These are phyloP conservation scores for Eucommia ulmoides DNA, from an alignment of 257 asterid genomes.

Conservation along the genomic window DNA sequence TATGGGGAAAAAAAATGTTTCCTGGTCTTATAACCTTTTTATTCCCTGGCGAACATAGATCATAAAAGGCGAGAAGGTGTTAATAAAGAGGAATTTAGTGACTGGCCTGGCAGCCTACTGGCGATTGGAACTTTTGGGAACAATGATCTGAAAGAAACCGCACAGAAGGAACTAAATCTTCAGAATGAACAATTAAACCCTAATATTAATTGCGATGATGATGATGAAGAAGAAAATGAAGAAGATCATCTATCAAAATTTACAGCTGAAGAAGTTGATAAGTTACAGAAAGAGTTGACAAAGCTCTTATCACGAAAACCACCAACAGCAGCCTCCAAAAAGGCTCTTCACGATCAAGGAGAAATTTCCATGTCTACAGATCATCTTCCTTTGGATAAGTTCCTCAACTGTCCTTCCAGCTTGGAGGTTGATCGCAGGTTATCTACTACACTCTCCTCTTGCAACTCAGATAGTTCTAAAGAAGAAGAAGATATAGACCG, in stretches of 20 bases:
- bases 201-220: no score
- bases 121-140: conserved; percentile 85
- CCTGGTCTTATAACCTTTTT: no score
- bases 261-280: conserved; percentile 70
- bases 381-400: conserved; percentile 67
- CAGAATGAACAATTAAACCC: conserved; percentile 37
- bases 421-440: conserved; percentile 62
- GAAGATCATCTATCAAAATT: conserved; percentile 52
- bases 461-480: conserved; percentile 35
- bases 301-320: conserved; percentile 49
- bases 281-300: conserved; percentile 48
- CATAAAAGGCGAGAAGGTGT: no score
- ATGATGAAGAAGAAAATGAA: no score
- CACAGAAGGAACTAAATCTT: conserved; percentile 17
- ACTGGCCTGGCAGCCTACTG: conserved; percentile 65
- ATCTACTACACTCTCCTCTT: conserved; percentile 24
- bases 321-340: conserved; percentile 13
- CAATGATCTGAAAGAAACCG: conserved; percentile 19
- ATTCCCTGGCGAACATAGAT: no score
- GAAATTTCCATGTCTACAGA: conserved; percentile 16
- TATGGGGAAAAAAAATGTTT: no score
- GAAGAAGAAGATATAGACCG: conserved; percentile 88
- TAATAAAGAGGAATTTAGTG: conserved; percentile 56
- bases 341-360: conserved; percentile 19
- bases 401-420: conserved; percentile 92